Evolutionary conservation across 1,284 basidiomycete genomes (phyloP).

Genomic region (Trichosporon sp.): DNA sequence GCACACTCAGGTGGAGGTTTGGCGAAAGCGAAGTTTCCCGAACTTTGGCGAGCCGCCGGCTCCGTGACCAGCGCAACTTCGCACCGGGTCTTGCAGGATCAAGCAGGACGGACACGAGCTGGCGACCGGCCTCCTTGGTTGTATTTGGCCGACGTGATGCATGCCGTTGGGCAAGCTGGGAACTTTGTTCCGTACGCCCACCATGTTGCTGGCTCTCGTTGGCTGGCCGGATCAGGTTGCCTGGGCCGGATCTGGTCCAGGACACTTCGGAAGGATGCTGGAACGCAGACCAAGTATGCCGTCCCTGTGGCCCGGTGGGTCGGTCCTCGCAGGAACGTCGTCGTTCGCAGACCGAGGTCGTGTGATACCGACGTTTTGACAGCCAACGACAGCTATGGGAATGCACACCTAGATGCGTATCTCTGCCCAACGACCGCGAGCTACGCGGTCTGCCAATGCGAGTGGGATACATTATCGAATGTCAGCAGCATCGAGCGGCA

Average conservation of each 20-base stretch:
- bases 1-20: not conserved
- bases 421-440: not conserved
- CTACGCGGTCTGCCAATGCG: slow-evolving; percentile 11
- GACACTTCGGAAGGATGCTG: not conserved
- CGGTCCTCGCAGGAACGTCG: not conserved
- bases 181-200: not conserved
- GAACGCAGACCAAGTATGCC: not conserved
- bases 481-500: slow-evolving; percentile 1
- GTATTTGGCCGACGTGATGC: slow-evolving; percentile 1
- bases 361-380: not conserved
- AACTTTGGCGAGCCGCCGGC: not conserved
- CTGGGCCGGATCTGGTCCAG: not conserved
- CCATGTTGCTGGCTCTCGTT: not conserved
- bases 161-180: not conserved
- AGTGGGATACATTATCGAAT: not conserved
- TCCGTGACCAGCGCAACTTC: not conserved
- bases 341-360: not conserved
- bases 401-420: not conserved
- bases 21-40: not conserved
- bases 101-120: no score
- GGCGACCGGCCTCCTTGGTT: no score
- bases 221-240: not conserved
- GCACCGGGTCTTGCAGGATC: no score
- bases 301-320: not conserved
- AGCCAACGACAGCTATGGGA: not conserved